Evolutionary conservation across 257 asterid species (phyloP), one percentile per base, ranked within the genome.

Genomic region (Lantana camara): DNA sequence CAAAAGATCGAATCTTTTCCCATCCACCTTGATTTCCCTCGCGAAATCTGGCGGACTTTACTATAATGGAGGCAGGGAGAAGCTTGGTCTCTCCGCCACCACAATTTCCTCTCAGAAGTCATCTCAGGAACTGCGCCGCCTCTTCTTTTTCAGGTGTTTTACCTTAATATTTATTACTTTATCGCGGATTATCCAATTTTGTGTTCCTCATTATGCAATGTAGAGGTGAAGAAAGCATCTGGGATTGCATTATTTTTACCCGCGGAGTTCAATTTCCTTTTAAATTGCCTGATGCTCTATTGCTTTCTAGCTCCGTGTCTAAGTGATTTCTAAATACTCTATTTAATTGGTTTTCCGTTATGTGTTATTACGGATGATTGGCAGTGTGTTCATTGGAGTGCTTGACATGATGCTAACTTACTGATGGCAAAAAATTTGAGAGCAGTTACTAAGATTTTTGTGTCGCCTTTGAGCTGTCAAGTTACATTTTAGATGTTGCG

Each of bases 21-120:
- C 17, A 15, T 13, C 41, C 5, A 3, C 4, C 7, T 5, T 27
- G 5, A 46, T 9, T 5, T 9, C 49, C 38, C 42, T 9, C 56
- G 11, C 15, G n/a, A 45, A 30, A 68, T 29, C 60, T 59, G 40
- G 41, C 44, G 8, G 15, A 64, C 40, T 19, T 16, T 68, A 21
- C 30, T 37, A n/a, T 24, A 64, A 90, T 90, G 97, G 95, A 87
- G 82, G 86, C 83, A 32, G 87, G 89, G 19, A 80, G 85, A 66
- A 85, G 72, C 74, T 63, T 87, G 60, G 72, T 85, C 68, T 77
- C 94, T 71, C 82, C 94, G 60, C 84, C 95, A 32, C 76, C 89
- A n/a, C 79, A 80, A 59, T 79, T 84, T 56, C 64, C 85, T 73
- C 66, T 74, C 62, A 78, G 84, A 73, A 73, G 68, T 73, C 84